Percentiles rank a stretch among this genome's conserved stretches.
Evolutionary conservation across 768 basidiomycete species (phyloP).

Genomic region (Lentinula aciculospora): DNA sequence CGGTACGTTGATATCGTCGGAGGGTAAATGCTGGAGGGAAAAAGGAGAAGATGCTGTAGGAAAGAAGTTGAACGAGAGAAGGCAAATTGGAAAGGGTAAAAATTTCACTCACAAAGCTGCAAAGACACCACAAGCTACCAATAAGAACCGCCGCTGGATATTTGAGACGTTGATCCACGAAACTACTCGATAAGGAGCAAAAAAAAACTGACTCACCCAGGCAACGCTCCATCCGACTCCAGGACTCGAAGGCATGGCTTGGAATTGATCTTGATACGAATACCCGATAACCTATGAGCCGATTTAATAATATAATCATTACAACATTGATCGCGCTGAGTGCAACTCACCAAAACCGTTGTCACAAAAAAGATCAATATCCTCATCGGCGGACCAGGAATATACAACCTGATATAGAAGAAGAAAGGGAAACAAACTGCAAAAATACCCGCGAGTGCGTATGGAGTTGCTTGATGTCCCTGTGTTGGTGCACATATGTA

Average conservation of each 20-base stretch:
- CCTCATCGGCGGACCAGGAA: constrained; percentile 69
- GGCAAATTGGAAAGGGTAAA: neutral
- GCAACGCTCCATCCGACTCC: constrained; percentile 64
- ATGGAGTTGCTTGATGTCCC: constrained; percentile 45
- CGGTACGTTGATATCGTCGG: constrained; percentile 63
- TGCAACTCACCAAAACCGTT: constrained; percentile 43
- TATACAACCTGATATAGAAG: constrained; percentile 67
- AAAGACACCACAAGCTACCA: constrained; percentile 66
- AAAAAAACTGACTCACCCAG: constrained; percentile 43
- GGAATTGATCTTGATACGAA: constrained; percentile 60
- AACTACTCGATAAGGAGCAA: neutral
- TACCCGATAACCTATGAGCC: constrained; percentile 59
- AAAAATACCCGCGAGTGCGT: constrained; percentile 63
- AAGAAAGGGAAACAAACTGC: constrained; percentile 70
- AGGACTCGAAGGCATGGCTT: constrained; percentile 40
- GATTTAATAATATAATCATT: neutral
- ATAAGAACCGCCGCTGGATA: constrained; percentile 54
- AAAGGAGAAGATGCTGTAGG: constrained; percentile 56
- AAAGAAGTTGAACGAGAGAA: neutral
- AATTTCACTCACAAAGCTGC: constrained; percentile 61
- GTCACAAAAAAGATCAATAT: constrained; percentile 68
- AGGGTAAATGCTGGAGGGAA: constrained; percentile 74
- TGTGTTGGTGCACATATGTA: constrained; percentile 48
- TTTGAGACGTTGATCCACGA: neutral
- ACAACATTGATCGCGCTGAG: neutral